These are phyloP conservation scores for Lachnellula suecica DNA, from an alignment of 2,329 filamentous ascomycete genomes.

Conservation along the genomic window DNA sequence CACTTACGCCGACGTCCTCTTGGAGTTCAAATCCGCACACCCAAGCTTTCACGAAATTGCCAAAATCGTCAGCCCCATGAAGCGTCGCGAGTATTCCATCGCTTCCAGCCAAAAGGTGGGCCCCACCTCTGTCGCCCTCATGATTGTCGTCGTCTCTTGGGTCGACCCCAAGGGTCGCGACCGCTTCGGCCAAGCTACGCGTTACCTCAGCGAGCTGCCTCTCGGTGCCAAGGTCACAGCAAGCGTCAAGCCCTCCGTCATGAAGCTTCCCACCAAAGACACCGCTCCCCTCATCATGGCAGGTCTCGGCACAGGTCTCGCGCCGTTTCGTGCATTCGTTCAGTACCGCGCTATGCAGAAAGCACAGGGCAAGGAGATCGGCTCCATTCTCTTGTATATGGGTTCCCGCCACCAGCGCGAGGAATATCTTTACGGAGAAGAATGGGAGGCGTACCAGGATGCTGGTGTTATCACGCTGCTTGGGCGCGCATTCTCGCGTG, in stretches of 20 bases:
- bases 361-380: conserved; percentile 93
- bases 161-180: conserved; percentile 83
- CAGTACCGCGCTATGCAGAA: conserved; percentile 98
- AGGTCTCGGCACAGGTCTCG: conserved; percentile 94
- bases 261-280: conserved; percentile 90
- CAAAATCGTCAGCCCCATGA: conserved; percentile 85
- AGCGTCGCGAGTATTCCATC: conserved; percentile 98
- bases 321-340: conserved; percentile 98
- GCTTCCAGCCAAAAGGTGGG: conserved; percentile 95
- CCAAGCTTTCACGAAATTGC: conserved; percentile 86
- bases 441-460: conserved; percentile 97
- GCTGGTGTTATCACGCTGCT: conserved; percentile 93
- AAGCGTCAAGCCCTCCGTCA: conserved; percentile 95
- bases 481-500: conserved; percentile 90
- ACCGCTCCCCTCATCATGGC: conserved; percentile 98
- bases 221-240: conserved; percentile 81
- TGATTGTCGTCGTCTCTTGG: conserved; percentile 98
- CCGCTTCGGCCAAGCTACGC: conserved; percentile 89
- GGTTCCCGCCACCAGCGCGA: conserved; percentile 96
- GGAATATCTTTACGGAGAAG: conserved; percentile 97
- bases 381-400: conserved; percentile 91
- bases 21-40: conserved; percentile 87
- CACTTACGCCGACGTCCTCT: conserved; percentile 86
- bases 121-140: conserved; percentile 83
- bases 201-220: conserved; percentile 77